Conservation (phyloP, 331 rosid genomes). For the Quercus tomentella region DNA sequence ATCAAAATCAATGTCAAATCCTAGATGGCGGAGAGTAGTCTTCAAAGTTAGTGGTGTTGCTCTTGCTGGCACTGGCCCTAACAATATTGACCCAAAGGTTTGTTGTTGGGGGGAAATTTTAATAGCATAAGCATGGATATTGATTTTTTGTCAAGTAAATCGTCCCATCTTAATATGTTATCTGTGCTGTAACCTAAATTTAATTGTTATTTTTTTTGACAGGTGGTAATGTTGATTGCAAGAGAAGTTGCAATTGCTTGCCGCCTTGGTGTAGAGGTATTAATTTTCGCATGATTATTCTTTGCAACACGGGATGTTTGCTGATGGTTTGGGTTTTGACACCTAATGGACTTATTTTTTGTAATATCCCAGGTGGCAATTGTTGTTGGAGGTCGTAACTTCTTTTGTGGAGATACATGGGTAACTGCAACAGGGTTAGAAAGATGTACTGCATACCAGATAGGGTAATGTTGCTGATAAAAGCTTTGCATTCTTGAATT, state of each 20-base stretch:
- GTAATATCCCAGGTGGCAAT: constrained; percentile 67
- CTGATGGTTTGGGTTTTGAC: constrained; percentile 12
- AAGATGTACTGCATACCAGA: constrained; percentile 90
- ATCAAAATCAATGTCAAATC: constrained; percentile 57
- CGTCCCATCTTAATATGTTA: neutral
- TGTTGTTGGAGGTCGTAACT: constrained; percentile 93
- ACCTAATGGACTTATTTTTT: constrained; percentile 14
- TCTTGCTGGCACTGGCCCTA: constrained; percentile 77
- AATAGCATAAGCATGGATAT: constrained; percentile 4
- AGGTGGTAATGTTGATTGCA: constrained; percentile 81
- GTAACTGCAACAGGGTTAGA: constrained; percentile 80
- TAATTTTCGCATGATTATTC: constrained; percentile 12
- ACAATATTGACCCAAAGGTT: constrained; percentile 85
- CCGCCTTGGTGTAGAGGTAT: constrained; percentile 90
- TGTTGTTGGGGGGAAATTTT: constrained; percentile 7
- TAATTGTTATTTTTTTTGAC: constrained; percentile 21
- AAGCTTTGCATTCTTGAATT: neutral
- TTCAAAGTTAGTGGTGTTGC: constrained; percentile 91
- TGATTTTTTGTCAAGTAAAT: constrained; percentile 13
- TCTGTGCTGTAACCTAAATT: constrained; percentile 10
- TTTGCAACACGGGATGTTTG: constrained; percentile 1
- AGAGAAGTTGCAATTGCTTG: constrained; percentile 81
- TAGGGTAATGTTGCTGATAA: constrained; percentile 54
- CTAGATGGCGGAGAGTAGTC: constrained; percentile 87
- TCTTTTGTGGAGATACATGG: constrained; percentile 96